Percentiles rank a stretch among this genome's conserved stretches.
Evolutionary conservation across 2,329 filamentous ascomycete species (phyloP).

Genomic region (Helotiales sp.): DNA sequence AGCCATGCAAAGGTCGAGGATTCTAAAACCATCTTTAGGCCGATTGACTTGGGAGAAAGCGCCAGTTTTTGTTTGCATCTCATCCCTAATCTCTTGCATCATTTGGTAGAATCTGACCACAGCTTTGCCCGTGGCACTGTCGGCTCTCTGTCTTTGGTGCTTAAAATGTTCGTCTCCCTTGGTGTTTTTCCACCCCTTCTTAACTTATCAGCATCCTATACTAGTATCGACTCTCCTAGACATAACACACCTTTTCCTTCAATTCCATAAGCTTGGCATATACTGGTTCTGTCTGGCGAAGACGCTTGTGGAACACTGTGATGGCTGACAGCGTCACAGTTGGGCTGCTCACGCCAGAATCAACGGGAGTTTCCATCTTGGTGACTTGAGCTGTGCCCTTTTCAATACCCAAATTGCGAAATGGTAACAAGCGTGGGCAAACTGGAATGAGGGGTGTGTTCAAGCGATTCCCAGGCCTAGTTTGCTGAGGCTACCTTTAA

Average conservation of each 20-base stretch:
- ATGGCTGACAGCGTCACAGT: not conserved
- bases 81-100: conserved; percentile 49
- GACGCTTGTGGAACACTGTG: not conserved
- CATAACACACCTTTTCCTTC: conserved; percentile 1
- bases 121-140: conserved; percentile 37
- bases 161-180: conserved; percentile 50
- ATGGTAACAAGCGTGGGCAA: not conserved
- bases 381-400: not conserved
- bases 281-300: conserved; percentile 2
- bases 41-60: conserved; percentile 13
- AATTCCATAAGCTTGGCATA: conserved; percentile 9
- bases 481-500: not conserved
- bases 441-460: not conserved
- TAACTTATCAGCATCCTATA: not conserved
- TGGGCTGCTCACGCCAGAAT: not conserved
- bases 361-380: not conserved
- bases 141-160: conserved; percentile 46
- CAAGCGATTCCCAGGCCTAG: not conserved
- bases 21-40: conserved; percentile 10
- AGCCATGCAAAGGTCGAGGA: conserved; percentile 36
- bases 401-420: not conserved
- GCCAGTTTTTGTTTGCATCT: conserved; percentile 44
- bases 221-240: not conserved
- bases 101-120: conserved; percentile 45
- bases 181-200: conserved; percentile 53